Conservation (phyloP, 140 eudicot genomes). For the Bidens hawaiensis region DNA sequence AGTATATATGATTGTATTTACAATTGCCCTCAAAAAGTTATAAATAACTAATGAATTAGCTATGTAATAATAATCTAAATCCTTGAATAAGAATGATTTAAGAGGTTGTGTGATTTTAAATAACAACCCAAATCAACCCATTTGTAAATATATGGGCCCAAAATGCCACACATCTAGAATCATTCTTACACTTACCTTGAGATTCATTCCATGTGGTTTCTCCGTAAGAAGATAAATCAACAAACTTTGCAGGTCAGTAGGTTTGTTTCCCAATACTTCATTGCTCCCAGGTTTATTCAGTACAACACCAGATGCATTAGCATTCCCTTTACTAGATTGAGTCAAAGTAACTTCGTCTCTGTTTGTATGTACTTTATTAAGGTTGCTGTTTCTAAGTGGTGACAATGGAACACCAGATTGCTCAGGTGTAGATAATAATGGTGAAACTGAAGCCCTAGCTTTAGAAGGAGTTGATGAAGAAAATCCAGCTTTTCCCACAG, state of each 20-base stretch:
- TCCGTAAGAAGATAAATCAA: constrained; percentile 64
- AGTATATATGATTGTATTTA: not conserved
- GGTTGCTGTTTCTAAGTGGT: constrained; percentile 51
- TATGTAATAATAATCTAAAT: not conserved
- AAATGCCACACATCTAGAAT: not conserved
- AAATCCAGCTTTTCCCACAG: constrained; percentile 55
- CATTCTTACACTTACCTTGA: constrained; percentile 49
- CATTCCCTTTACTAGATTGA: constrained; percentile 28
- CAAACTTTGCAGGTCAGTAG: constrained; percentile 52
- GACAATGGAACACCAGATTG: constrained; percentile 52
- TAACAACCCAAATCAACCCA: not conserved
- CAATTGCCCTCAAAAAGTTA: not conserved
- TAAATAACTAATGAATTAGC: not conserved
- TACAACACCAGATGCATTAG: constrained; percentile 35
- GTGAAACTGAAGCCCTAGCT: constrained; percentile 70
- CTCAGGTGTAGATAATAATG: constrained; percentile 64
- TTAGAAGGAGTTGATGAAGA: constrained; percentile 39
- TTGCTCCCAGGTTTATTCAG: constrained; percentile 39
- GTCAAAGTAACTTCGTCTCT: constrained; percentile 37
- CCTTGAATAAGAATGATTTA: not conserved
- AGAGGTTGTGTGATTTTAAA: not conserved
- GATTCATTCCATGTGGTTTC: constrained; percentile 79
- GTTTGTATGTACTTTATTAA: constrained; percentile 37
- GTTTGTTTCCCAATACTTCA: constrained; percentile 35
- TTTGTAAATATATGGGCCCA: not conserved